Evolutionary conservation across 129 eudicot genomes (phyloP).

Genomic region (Flaveria linearis): DNA sequence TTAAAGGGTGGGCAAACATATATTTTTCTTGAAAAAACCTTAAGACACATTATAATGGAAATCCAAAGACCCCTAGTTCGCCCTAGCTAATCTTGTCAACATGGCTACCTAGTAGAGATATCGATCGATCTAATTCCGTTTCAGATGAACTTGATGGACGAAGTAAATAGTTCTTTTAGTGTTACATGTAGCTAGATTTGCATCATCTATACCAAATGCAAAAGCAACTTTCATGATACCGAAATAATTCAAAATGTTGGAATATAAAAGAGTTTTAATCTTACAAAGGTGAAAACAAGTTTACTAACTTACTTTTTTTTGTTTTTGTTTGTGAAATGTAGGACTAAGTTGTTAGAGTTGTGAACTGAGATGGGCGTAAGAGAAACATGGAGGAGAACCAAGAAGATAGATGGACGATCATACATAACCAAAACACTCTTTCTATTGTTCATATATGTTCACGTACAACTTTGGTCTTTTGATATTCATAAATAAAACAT

Average conservation of each 20-base stretch:
- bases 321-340: neutral
- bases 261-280: neutral
- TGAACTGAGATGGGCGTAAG: neutral
- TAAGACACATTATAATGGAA: too few relatives aligned
- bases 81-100: too few relatives aligned
- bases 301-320: neutral
- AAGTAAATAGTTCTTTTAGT: too few relatives aligned
- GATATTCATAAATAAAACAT: too few relatives aligned
- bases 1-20: constrained; percentile 6
- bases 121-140: too few relatives aligned
- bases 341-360: constrained; percentile 7
- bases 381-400: neutral
- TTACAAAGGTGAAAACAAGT: neutral
- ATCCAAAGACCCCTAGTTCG: too few relatives aligned
- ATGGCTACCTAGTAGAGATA: too few relatives aligned
- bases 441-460: neutral
- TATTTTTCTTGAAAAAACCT: constrained; percentile 36
- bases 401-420: neutral
- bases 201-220: neutral
- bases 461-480: too few relatives aligned
- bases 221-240: too few relatives aligned
- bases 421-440: neutral
- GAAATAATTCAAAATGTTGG: neutral
- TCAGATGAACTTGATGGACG: too few relatives aligned
- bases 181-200: neutral